Evolutionary conservation across 148 eudicot species (phyloP).

Genomic region (Cornus suecica): DNA sequence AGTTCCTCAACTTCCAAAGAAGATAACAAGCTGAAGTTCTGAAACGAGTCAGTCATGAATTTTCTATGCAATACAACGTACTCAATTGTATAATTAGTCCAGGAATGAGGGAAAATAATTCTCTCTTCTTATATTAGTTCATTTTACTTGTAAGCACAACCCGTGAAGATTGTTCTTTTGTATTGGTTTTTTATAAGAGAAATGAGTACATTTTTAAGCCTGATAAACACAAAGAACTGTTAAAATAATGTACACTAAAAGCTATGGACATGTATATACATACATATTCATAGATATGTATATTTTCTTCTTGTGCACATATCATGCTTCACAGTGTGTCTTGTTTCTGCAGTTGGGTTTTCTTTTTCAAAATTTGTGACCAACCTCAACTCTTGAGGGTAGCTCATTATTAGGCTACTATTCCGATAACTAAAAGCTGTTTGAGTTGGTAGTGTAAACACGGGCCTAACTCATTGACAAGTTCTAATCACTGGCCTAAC

Average conservation of each 20-base stretch:
- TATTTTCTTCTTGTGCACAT: no score
- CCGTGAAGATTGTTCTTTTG: background rate
- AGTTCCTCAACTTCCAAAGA: slow-evolving; percentile 58
- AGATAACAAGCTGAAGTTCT: slow-evolving; percentile 25
- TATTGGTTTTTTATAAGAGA: background rate
- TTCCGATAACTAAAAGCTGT: no score
- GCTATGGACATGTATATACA: background rate
- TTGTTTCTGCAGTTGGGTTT: background rate
- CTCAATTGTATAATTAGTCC: background rate
- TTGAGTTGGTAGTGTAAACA: no score
- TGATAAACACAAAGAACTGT: background rate
- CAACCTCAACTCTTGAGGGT: no score
- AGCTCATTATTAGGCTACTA: no score
- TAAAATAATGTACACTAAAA: background rate
- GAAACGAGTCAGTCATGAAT: background rate
- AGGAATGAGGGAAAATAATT: no score
- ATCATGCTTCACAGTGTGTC: background rate
- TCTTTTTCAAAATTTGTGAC: no score
- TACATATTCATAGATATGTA: no score
- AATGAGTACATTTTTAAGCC: background rate
- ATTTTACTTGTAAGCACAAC: background rate
- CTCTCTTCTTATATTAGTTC: background rate
- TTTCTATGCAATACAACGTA: background rate
- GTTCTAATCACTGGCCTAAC: no score
- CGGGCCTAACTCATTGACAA: no score